Conservation (phyloP, 257 asterid species). For the Catharanthus roseus region DNA sequence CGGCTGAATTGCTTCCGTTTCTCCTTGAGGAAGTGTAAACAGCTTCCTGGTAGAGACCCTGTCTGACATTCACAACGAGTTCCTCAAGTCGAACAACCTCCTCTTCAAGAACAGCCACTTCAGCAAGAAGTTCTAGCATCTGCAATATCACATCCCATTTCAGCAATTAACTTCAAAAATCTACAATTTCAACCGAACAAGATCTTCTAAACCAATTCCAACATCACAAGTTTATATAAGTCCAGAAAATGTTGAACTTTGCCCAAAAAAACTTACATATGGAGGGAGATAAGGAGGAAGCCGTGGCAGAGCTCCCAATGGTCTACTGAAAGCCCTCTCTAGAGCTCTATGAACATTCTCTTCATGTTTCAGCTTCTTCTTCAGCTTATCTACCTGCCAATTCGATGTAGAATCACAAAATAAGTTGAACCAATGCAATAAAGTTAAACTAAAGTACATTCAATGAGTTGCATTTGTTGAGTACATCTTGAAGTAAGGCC, state of each 20-base stretch:
- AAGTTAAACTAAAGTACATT: not conserved
- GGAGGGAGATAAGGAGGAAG: conserved; percentile 93
- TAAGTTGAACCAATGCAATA: not conserved
- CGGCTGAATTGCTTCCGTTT: conserved; percentile 22
- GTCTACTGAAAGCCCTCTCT: conserved; percentile 78
- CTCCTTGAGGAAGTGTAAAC: conserved; percentile 39
- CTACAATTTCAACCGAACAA: not conserved
- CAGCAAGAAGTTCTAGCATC: conserved; percentile 91
- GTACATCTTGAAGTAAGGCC: conserved; percentile 77
- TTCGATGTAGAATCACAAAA: conserved; percentile 1
- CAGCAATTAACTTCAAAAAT: not conserved
- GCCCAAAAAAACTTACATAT: conserved; percentile 37
- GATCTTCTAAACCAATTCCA: not conserved
- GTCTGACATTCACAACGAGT: conserved; percentile 54
- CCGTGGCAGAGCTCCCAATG: conserved; percentile 85
- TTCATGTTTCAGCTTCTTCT: conserved; percentile 78
- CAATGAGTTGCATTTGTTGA: not conserved
- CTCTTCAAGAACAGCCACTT: conserved; percentile 94
- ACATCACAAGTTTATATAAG: too few relatives aligned
- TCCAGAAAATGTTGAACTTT: not conserved
- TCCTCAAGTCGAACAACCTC: conserved; percentile 87
- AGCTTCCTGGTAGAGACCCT: conserved; percentile 69
- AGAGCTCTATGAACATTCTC: conserved; percentile 85
- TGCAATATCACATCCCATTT: conserved; percentile 18
- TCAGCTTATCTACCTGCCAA: conserved; percentile 78